These are phyloP conservation scores for Mycena haematopus DNA, from an alignment of 768 basidiomycete genomes.

Conservation along the genomic window DNA sequence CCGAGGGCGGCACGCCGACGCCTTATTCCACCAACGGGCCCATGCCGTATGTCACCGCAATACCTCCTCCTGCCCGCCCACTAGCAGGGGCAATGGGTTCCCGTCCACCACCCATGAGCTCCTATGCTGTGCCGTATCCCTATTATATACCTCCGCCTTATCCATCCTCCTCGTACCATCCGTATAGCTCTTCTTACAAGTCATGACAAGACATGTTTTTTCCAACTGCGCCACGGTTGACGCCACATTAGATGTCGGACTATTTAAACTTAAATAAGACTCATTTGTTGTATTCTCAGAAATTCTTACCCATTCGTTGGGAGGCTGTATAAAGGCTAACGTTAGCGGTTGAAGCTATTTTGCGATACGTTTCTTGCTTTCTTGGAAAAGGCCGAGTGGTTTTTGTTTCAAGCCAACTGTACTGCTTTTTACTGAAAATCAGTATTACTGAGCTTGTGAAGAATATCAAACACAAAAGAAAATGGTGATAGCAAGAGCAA, in stretches of 20 bases:
- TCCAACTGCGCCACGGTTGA: not conserved
- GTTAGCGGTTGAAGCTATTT: too few species aligned
- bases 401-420: too few species aligned
- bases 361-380: too few species aligned
- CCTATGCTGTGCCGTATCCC: slow-evolving; percentile 15
- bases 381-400: too few species aligned
- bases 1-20: slow-evolving; percentile 1
- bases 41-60: slow-evolving; percentile 8
- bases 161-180: slow-evolving; percentile 19
- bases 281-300: slow-evolving; percentile 18
- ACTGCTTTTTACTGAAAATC: too few species aligned
- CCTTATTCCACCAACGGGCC: slow-evolving; percentile 12
- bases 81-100: not conserved
- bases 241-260: slow-evolving; percentile 10
- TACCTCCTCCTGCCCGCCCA: not conserved
- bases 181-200: slow-evolving; percentile 16
- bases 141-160: slow-evolving; percentile 25
- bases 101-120: slow-evolving; percentile 1
- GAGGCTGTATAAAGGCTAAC: not conserved
- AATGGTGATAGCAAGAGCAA: slow-evolving; percentile 17
- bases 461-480: slow-evolving; percentile 6
- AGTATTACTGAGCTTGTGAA: too few species aligned
- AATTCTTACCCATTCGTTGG: not conserved
- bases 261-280: slow-evolving; percentile 18
- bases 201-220: slow-evolving; percentile 12